Base-by-base conservation (phyloP, 495 filamentous ascomycete genomes). In the Massariosphaeria phaeospora region DNA sequence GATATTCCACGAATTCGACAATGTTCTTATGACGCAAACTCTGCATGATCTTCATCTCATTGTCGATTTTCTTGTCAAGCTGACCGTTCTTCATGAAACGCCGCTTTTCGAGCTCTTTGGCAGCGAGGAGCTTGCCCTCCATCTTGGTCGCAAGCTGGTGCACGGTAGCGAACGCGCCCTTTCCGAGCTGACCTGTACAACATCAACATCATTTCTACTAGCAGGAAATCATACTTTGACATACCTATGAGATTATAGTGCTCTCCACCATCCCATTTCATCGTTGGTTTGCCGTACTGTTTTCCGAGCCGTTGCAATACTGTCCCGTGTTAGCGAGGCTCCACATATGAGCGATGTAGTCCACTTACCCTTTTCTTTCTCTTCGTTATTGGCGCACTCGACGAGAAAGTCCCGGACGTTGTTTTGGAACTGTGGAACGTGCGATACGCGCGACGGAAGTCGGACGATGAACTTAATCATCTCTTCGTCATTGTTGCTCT, bases 31-130 rank as follows among this genome's bases (percentile, higher is more conserved):
- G 93, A 45, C 81, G 73, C 20, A 97, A 72, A 27, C 73, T 77
- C 61, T 84, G 79, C 84, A 98, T 95, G 52, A 98, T 96, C 34
- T 81, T 84, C 81, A 97, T 90, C 69, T 98, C 93, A 58, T 91
- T 95, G 58, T 94, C 85, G 2, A 97, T 83, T 66, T 90, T 91
- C 60, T 85, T 81, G 63, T 91, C 88, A 24, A 89, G 70, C 18
- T 85, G 77, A 33, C 87, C 88, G 64, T 93, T 88, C 66, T 91
- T 95, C 74, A 90, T 86, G 67, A 96, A 91, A 13, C 81, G 78
- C 36, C 83, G 79, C 70, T 95, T 96, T 64, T 94, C 86, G 3
- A 98, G 79, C 63, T 96, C 85, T 65, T 98, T 98, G 2, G 88
- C 87, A 2, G 93, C 93, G 61, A 83, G 91, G 0, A 88, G 80